phyloP scores from a whole-genome alignment of 2,329 filamentous ascomycete genomes.

The Penicillium sp. region DNA sequence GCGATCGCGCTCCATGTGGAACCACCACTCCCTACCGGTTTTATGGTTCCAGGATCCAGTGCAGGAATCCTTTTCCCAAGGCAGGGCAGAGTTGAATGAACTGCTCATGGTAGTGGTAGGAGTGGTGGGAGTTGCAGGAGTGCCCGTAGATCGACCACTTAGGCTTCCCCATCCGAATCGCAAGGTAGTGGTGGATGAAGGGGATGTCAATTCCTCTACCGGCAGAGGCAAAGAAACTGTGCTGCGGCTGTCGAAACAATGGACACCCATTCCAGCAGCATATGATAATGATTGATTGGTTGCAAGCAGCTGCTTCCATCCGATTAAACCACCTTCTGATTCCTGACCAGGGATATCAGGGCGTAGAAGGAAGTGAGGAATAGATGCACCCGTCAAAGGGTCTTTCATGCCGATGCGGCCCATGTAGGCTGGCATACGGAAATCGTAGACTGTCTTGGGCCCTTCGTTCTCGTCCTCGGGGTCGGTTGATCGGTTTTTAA shows the following conservation, averaged over 20 bases:
- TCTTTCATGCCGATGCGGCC: conserved; percentile 34
- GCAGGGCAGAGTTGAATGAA: conserved; percentile 27
- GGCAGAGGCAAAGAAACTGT: conserved; percentile 17
- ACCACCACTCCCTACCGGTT: conserved; percentile 46
- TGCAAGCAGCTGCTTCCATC: conserved; percentile 46
- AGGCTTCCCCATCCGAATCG: conserved; percentile 39
- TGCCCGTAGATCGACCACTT: conserved; percentile 31
- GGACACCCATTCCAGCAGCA: conserved; percentile 33
- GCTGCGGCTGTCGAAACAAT: conserved; percentile 32
- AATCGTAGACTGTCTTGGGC: conserved; percentile 41
- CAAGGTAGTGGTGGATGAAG: conserved; percentile 30
- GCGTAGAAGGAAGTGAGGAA: conserved; percentile 42
- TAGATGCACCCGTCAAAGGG: conserved; percentile 27
- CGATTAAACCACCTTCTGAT: conserved; percentile 44
- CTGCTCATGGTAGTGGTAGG: conserved; percentile 34
- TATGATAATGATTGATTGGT: conserved; percentile 42
- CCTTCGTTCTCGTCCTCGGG: conserved; percentile 23
- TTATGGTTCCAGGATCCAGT: conserved; percentile 47
- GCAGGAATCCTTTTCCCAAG: conserved; percentile 45
- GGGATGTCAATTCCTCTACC: conserved; percentile 32
- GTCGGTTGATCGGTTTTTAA: conserved; percentile 17
- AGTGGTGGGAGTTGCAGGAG: conserved; percentile 32
- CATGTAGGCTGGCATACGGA: conserved; percentile 44
- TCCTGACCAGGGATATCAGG: conserved; percentile 46
- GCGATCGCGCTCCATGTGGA: conserved; percentile 45